Base-by-base conservation (phyloP, 495 filamentous ascomycete species). In the Xylaria castorea region DNA sequence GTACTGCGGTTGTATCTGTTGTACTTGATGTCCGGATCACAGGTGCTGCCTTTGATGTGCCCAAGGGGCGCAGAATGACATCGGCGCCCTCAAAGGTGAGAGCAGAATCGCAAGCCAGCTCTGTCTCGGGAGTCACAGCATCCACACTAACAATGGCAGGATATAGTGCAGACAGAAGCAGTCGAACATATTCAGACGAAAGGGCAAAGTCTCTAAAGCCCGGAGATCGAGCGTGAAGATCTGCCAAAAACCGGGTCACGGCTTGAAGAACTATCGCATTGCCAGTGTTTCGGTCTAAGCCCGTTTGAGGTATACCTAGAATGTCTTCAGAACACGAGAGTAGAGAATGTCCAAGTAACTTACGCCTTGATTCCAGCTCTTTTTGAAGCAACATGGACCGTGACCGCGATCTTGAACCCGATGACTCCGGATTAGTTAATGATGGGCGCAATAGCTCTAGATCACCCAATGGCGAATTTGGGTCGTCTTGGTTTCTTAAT, bases 31-130 rank as follows among this genome's bases (percentile, higher is more conserved):
- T 95, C 74, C 92, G 86, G 44, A 97, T 85, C 42, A 93, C 91
- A 11, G 92, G 90, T 3, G 87, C 82, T 20, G 81, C 74, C n/a
- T 82, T 78, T 22, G 85, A 81, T 5, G 85, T 85, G 40, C 87
- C 87, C 18, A 92, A 85, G 5, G 94, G 93, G 25, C 92, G 88
- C 65, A 95, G 90, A 38, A 93, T 89, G 6, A 97, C 91, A 82
- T 94, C 93, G 70, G 91, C 89, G 14, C 94, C 95, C 71, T 95
- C 93, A 74, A 97, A 96, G 30, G 89, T 94, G 65, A 97, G 88
- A 1, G 89, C 86, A 38, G 91, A 92, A 71, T 95, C 90, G 53
- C 91, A 87, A 30, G 92, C 89, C 25, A 98, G 83, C 78, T 99
- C 96, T 16, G 88, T 92, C 75, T 95, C 92, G 5, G 96, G 89